Conservation (phyloP, 139 green algal genomes). For the Tetradesmus lagerheimii region DNA sequence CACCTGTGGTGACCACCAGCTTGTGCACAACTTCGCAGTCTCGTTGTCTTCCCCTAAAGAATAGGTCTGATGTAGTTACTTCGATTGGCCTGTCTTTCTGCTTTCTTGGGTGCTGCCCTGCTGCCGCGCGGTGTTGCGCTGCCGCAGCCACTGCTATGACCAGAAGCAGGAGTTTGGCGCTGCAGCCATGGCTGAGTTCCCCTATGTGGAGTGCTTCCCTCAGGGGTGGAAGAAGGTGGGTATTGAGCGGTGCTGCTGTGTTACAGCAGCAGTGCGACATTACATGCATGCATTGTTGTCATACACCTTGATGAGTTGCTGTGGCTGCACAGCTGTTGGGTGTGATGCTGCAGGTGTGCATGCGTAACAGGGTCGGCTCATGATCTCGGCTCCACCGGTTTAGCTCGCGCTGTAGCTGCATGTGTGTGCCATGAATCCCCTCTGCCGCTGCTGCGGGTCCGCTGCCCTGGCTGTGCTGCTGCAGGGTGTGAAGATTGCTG, state of each 20-base stretch:
- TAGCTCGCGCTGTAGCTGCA: no score
- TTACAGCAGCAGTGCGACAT: background rate
- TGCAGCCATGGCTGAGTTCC: slow-evolving; percentile 88
- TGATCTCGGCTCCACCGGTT: no score
- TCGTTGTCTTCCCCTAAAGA: no score
- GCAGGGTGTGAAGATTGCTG: slow-evolving; percentile 75
- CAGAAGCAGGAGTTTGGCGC: slow-evolving; percentile 93
- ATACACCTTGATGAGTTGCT: background rate
- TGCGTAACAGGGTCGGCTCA: no score
- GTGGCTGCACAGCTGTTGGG: background rate
- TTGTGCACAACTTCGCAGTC: no score
- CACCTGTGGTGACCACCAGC: no score
- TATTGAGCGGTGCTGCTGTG: no score
- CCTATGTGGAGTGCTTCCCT: slow-evolving; percentile 99
- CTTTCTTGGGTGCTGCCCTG: background rate
- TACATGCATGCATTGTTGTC: background rate
- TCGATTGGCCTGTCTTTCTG: no score
- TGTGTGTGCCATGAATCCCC: no score
- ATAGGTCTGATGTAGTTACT: no score
- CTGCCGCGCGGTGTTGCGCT: background rate
- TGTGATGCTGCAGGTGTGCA: background rate
- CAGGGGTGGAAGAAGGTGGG: slow-evolving; percentile 86
- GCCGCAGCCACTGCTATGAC: slow-evolving; percentile 89
- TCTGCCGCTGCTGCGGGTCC: background rate
- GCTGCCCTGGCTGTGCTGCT: background rate